These are phyloP conservation scores for Telopea speciosissima DNA, from an alignment of 177 flowering plant genomes.

Conservation along the genomic window DNA sequence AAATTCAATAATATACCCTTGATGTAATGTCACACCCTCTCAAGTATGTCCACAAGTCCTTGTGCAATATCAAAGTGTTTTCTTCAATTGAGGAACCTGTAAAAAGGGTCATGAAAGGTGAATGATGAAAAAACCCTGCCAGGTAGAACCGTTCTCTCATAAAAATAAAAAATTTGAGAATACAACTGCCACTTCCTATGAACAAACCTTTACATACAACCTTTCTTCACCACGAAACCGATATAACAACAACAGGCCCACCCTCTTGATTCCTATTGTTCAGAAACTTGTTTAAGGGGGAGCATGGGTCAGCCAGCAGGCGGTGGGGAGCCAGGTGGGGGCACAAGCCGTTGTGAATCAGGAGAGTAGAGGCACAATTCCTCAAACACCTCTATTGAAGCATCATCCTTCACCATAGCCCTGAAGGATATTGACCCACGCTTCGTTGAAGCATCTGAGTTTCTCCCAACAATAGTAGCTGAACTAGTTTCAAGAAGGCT, in stretches of 20 bases:
- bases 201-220: slow-evolving; percentile 28
- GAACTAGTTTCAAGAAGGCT: slow-evolving; percentile 39
- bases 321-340: slow-evolving; percentile 52
- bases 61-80: too few relatives aligned
- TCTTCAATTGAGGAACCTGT: too few relatives aligned
- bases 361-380: slow-evolving; percentile 72
- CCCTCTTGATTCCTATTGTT: slow-evolving; percentile 3
- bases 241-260: slow-evolving; percentile 5
- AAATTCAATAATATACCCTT: too few relatives aligned
- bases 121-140: too few relatives aligned
- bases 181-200: slow-evolving; percentile 16
- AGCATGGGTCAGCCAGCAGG: slow-evolving; percentile 26
- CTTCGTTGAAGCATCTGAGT: slow-evolving; percentile 62
- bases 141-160: not conserved
- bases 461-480: slow-evolving; percentile 40
- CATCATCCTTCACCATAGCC: slow-evolving; percentile 44
- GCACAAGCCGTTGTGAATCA: slow-evolving; percentile 17
- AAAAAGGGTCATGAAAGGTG: too few relatives aligned
- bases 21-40: too few relatives aligned
- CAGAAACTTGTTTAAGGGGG: slow-evolving; percentile 16
- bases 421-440: slow-evolving; percentile 86
- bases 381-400: slow-evolving; percentile 30
- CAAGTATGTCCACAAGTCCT: too few relatives aligned
- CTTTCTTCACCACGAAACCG: slow-evolving; percentile 24
- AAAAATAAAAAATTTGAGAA: slow-evolving; percentile 7